These are phyloP conservation scores for Diaporthe velutina DNA, from an alignment of 2,329 filamentous ascomycete species.

Conservation along the genomic window DNA sequence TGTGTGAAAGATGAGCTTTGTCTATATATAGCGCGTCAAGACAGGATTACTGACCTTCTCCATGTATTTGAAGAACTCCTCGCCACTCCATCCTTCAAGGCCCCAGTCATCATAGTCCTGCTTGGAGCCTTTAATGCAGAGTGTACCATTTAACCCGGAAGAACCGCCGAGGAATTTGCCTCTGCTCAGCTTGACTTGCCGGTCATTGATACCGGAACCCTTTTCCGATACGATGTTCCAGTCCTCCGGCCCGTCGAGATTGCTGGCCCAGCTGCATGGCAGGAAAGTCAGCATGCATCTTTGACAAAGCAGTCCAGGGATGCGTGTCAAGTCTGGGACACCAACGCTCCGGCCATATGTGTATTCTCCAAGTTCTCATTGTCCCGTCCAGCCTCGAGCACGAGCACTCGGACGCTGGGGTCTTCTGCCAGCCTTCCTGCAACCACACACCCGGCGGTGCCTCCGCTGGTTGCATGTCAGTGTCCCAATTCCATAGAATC, in stretches of 20 bases:
- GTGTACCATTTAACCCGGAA: conserved; percentile 2
- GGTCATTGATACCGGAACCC: conserved; percentile 10
- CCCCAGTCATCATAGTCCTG: conserved; percentile 21
- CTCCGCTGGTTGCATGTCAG: conserved; percentile 47
- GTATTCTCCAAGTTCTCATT: conserved; percentile 43
- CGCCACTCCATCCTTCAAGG: conserved; percentile 9
- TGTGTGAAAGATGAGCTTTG: accelerated
- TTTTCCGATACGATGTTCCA: conserved; percentile 21
- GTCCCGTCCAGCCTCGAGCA: conserved; percentile 52
- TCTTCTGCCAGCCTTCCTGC: conserved; percentile 58
- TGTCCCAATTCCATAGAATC: neutral
- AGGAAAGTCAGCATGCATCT: neutral
- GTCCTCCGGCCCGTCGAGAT: conserved; percentile 22
- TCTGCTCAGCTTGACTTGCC: conserved; percentile 14
- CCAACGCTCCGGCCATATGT: conserved; percentile 2
- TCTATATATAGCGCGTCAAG: neutral
- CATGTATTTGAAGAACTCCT: conserved; percentile 12
- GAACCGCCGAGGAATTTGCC: conserved; percentile 21
- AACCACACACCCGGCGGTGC: conserved; percentile 61
- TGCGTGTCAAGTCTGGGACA: neutral
- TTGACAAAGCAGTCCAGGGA: neutral
- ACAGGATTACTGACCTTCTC: neutral
- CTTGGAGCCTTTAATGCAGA: conserved; percentile 27
- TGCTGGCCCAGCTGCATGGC: neutral
- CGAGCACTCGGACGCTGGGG: conserved; percentile 50